Percentiles rank a stretch among this genome's conserved stretches.
phyloP scores from a whole-genome alignment of 768 basidiomycete species.

The Suillus clintonianus region DNA sequence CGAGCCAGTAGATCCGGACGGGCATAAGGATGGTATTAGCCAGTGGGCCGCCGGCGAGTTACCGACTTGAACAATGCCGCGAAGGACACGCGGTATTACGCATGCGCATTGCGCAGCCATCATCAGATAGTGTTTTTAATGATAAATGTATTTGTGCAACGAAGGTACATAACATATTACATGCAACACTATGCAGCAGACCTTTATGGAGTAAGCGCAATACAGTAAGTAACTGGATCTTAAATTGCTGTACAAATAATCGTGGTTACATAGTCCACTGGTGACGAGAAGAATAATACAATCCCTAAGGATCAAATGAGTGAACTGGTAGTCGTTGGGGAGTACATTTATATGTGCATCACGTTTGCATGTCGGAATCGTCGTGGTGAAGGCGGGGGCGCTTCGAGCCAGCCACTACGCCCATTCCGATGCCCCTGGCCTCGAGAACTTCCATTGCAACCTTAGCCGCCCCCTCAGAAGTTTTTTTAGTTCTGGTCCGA shows the following conservation, averaged over 20 bases:
- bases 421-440: constrained; percentile 70
- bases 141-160: constrained; percentile 21
- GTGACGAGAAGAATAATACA: constrained; percentile 5
- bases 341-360: constrained; percentile 19
- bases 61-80: not conserved
- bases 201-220: constrained; percentile 31
- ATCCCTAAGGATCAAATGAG: constrained; percentile 5
- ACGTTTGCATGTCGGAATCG: constrained; percentile 46
- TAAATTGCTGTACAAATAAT: constrained; percentile 26
- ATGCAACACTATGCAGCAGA: constrained; percentile 37
- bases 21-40: not conserved
- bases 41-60: constrained; percentile 2
- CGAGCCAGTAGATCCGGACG: not conserved
- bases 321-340: not conserved
- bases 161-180: constrained; percentile 39
- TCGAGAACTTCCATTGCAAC: constrained; percentile 83
- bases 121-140: constrained; percentile 9
- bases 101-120: constrained; percentile 2
- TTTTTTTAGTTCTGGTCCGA: constrained; percentile 70
- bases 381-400: constrained; percentile 53
- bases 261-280: constrained; percentile 20
- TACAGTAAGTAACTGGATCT: constrained; percentile 31
- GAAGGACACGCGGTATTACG: constrained; percentile 6
- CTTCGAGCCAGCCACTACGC: constrained; percentile 38
- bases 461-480: constrained; percentile 68